A percentile compares a stretch with the other conserved stretches of the same genome.
phyloP scores from a whole-genome alignment of 2,329 filamentous ascomycete species.

The Colletotrichum graminicola region DNA sequence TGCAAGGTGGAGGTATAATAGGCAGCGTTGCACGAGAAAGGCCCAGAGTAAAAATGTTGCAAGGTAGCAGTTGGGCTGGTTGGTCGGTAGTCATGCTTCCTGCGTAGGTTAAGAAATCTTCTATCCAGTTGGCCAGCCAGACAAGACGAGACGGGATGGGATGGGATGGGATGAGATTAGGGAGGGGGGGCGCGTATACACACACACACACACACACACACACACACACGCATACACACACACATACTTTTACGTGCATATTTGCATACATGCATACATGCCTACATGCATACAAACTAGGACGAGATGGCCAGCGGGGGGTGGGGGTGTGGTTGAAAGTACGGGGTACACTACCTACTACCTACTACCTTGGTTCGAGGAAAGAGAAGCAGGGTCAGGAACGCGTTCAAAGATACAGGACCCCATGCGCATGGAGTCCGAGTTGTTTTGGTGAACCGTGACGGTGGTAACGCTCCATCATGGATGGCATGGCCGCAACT shows the following conservation, averaged over 20 bases:
- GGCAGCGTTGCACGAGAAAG: constrained; percentile 2
- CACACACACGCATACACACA: no score
- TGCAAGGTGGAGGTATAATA: constrained; percentile 4
- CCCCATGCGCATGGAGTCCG: background rate
- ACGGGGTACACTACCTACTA: background rate
- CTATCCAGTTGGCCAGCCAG: background rate
- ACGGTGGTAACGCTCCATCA: background rate
- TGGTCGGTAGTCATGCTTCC: constrained; percentile 2
- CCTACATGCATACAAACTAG: no score
- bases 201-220: background rate
- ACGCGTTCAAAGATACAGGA: background rate
- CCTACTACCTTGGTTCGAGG: background rate
- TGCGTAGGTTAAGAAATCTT: background rate
- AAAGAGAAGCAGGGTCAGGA: constrained; percentile 11
- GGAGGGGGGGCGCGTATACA: background rate
- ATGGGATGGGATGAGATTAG: no score
- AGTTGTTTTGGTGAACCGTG: background rate
- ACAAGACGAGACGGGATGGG: constrained; percentile 5
- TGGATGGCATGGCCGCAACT: background rate
- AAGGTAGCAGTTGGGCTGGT: constrained; percentile 2
- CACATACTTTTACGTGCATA: no score
- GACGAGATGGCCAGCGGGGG: background rate
- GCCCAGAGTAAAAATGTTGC: background rate
- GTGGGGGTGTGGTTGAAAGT: background rate
- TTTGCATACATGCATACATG: no score